Conservation (phyloP, 75 land plant species). For the Cupressus sempervirens region DNA sequence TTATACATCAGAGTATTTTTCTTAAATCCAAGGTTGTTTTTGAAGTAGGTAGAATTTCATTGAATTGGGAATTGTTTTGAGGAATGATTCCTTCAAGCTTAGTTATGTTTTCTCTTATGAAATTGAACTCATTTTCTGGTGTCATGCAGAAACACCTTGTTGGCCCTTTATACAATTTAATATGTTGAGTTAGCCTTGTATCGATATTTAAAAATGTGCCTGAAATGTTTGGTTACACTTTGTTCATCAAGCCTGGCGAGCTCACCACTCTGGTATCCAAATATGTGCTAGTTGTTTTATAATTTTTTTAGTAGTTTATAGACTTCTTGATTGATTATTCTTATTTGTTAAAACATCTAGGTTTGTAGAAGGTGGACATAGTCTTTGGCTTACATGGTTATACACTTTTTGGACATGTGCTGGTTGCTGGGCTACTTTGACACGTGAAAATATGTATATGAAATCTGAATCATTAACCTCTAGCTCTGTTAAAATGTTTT, state of each 20-base stretch:
- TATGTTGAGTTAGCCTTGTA: neutral
- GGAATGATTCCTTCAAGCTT: no score
- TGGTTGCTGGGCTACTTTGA: neutral
- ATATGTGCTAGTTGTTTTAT: no score
- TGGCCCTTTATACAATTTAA: neutral
- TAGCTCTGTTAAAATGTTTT: neutral
- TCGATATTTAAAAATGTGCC: neutral
- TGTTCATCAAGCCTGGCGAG: neutral
- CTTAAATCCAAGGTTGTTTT: no score
- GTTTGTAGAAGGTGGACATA: neutral
- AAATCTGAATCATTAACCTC: neutral
- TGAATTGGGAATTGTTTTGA: no score
- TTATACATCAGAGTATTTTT: no score
- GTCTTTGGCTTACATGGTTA: neutral
- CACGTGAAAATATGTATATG: neutral
- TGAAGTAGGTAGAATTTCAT: no score
- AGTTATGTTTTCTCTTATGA: neutral
- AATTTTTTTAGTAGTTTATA: neutral
- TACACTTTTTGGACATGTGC: neutral
- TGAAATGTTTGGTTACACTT: no score
- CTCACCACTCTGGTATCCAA: neutral
- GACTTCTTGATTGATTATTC: neutral
- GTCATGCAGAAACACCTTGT: neutral
- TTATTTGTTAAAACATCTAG: neutral
- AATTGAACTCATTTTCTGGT: neutral